A percentile compares a stretch with the other conserved stretches of the same genome.
These are phyloP conservation scores for Haberlea rhodopensis DNA, from an alignment of 257 asterid genomes.

Conservation along the genomic window DNA sequence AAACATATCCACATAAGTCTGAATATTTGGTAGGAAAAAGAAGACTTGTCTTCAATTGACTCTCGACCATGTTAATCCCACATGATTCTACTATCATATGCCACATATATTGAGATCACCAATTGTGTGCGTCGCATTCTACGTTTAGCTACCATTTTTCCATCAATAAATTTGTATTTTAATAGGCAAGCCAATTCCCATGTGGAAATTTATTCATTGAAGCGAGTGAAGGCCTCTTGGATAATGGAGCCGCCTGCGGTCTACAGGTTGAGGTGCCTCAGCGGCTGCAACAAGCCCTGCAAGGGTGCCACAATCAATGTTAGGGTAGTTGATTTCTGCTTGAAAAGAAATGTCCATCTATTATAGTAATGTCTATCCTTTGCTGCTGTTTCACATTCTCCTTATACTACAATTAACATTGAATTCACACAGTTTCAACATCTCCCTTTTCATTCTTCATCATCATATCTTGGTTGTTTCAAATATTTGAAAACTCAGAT, in stretches of 20 bases:
- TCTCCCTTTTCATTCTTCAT: too few relatives aligned
- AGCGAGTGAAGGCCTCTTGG: constrained; percentile 74
- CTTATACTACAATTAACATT: constrained; percentile 57
- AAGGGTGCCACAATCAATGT: constrained; percentile 49
- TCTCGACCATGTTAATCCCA: too few relatives aligned
- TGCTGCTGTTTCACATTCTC: constrained; percentile 42
- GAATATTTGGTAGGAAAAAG: too few relatives aligned
- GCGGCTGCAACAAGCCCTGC: constrained; percentile 59
- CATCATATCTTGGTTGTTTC: too few relatives aligned
- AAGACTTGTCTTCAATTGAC: too few relatives aligned
- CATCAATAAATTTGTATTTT: too few relatives aligned
- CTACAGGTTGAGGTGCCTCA: constrained; percentile 56
- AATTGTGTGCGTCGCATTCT: too few relatives aligned
- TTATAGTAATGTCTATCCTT: constrained; percentile 65
- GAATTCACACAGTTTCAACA: constrained; percentile 71
- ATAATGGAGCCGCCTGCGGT: constrained; percentile 79
- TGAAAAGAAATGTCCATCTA: constrained; percentile 56
- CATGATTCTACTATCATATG: too few relatives aligned
- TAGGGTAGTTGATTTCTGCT: constrained; percentile 68
- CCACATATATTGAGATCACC: too few relatives aligned
- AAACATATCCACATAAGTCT: too few relatives aligned
- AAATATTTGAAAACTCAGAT: too few relatives aligned
- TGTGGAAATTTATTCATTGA: constrained; percentile 64
- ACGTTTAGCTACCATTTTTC: too few relatives aligned
- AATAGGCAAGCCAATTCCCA: constrained; percentile 67